Conservation (phyloP, 2,329 filamentous ascomycete genomes). For the Aspergillus sp. region DNA sequence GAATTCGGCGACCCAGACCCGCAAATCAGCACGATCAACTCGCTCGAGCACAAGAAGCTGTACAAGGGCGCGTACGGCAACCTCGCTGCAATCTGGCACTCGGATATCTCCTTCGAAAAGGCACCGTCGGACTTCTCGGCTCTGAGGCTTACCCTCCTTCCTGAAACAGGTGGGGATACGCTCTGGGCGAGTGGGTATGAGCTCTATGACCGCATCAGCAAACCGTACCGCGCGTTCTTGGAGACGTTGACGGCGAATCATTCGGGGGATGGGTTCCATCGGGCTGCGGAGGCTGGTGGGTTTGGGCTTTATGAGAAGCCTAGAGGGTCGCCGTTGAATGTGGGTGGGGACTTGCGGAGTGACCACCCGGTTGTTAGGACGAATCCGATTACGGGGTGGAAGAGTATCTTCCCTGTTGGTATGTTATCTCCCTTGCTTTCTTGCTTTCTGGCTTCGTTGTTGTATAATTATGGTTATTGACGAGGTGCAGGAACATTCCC, state of each 20-base stretch:
- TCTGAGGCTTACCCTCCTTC: conserved; percentile 58
- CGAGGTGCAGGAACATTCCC: conserved; percentile 35
- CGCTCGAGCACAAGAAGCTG: conserved; percentile 53
- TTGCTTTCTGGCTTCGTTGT: neutral
- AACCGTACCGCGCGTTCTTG: conserved; percentile 57
- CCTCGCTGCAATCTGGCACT: conserved; percentile 51
- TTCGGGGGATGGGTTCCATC: conserved; percentile 51
- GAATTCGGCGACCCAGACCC: conserved; percentile 58
- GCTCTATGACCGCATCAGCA: conserved; percentile 63
- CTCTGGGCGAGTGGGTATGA: conserved; percentile 32
- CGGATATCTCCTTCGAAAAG: conserved; percentile 66
- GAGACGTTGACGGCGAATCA: conserved; percentile 59
- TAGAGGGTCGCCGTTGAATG: conserved; percentile 57
- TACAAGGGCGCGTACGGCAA: conserved; percentile 22
- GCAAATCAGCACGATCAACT: conserved; percentile 65
- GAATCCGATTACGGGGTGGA: conserved; percentile 66
- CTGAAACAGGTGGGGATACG: conserved; percentile 51
- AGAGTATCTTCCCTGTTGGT: conserved; percentile 51
- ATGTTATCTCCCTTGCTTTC: neutral
- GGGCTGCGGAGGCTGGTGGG: conserved; percentile 41
- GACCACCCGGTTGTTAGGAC: conserved; percentile 60
- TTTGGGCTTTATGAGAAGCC: conserved; percentile 42
- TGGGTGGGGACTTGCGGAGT: conserved; percentile 51
- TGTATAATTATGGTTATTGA: neutral
- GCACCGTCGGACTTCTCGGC: conserved; percentile 64